Evolutionary conservation across 2,329 filamentous ascomycete genomes (phyloP), one percentile per base, ranked within the genome.

Genomic region (Xylariaceae sp.): DNA sequence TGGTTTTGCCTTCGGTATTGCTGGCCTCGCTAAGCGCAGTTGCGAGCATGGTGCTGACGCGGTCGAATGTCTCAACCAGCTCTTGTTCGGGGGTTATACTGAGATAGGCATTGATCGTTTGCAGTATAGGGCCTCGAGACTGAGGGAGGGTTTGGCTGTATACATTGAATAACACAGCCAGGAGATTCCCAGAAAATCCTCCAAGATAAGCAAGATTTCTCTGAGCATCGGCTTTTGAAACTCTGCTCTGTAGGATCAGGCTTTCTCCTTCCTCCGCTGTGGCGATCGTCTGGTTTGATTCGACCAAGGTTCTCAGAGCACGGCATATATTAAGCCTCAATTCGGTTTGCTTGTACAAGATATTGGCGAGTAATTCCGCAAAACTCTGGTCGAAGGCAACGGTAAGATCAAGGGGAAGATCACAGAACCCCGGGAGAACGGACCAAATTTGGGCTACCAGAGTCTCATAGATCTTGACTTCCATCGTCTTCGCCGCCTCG

Each of bases 81-180:
- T 96, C 91, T 53, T 79, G 64, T 11, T 73, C 76, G 1, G 88
- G 86, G 0, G 89, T 88, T 58, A 97, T 87, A 71, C 91, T 95
- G 47, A 98, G 72, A 67, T 91, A 97, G 5, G 89, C 83, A 67
- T 97, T 96, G 71, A 97, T 93, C 51, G 91, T 95, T 64, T 92
- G 88, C 25, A 98, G 74, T 43, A 98, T 93, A 17, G 88, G 89
- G 0, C 89, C 91, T 56, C 93, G 80, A 60, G 88, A 93, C 61
- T 96, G 89, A 2, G 93, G 92, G 21, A 98, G 76, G 1, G 93
- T 98, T 66, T 96, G 88, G 53, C 88, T 95, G 71, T 98, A 98
- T 36, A 98, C 92, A 63, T 98, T 98, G 76, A 98, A 97, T n/a
- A 98, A 73, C 1, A 97, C 92, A 6, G 93, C 91, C 34, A 98